A percentile compares a stretch with the other conserved stretches of the same genome.
Conservation (phyloP, 495 filamentous ascomycete genomes). For the Annulohypoxylon stygium region DNA sequence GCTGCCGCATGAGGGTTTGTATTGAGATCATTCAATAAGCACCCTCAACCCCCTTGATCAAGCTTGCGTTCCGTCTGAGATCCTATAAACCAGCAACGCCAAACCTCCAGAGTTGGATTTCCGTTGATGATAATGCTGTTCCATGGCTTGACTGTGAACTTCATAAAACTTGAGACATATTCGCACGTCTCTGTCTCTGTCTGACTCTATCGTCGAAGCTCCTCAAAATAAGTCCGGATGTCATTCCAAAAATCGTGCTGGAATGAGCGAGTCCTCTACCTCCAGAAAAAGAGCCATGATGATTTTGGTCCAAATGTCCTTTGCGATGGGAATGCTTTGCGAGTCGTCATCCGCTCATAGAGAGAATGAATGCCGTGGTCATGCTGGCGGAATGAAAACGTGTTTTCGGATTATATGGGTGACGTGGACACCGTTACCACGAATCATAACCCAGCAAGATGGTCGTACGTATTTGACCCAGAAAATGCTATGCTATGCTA, state of each 20-base stretch:
- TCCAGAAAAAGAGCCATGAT: background rate
- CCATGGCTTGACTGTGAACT: background rate
- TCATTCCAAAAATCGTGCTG: background rate
- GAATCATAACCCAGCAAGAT: constrained; percentile 40
- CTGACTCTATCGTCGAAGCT: background rate
- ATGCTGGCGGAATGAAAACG: constrained; percentile 30
- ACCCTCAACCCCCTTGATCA: background rate
- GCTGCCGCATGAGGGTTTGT: background rate
- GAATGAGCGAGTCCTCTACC: constrained; percentile 2
- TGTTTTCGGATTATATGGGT: constrained; percentile 40
- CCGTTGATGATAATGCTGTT: background rate
- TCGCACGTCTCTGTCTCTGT: too few relatives aligned
- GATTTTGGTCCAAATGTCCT: background rate
- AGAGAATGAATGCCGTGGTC: constrained; percentile 35
- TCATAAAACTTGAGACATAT: background rate
- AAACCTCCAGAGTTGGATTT: background rate
- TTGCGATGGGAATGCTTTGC: constrained; percentile 1
- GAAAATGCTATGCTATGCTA: background rate
- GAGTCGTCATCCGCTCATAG: constrained; percentile 2
- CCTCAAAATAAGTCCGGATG: background rate
- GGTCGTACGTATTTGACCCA: constrained; percentile 13
- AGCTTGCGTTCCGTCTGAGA: background rate
- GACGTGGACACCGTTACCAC: constrained; percentile 45
- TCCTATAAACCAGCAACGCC: background rate
- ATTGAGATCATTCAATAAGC: background rate